phyloP scores from a whole-genome alignment of 208 protist genomes.

The Sergeia podlipaevii region DNA sequence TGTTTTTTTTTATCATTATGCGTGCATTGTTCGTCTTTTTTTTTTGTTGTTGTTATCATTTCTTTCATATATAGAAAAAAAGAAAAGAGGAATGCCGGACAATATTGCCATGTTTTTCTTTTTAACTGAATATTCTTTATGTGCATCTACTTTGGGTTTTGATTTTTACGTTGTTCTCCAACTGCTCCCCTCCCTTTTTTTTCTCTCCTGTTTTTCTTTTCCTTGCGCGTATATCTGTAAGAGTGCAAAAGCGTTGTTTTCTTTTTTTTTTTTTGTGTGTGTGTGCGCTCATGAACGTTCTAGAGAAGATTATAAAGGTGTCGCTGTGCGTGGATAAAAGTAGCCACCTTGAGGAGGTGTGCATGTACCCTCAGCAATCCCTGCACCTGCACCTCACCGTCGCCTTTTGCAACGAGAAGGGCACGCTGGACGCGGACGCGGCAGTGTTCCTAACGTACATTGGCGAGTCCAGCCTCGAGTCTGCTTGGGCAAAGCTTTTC shows the following conservation, averaged over 20 bases:
- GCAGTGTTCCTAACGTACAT: slow-evolving; percentile 6
- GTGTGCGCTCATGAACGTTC: slow-evolving; percentile 23
- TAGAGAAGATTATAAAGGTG: slow-evolving; percentile 26
- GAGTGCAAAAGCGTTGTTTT: slow-evolving; percentile 4
- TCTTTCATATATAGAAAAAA: too few species aligned
- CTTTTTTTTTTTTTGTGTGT: slow-evolving; percentile 1
- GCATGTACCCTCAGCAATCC: slow-evolving; percentile 4
- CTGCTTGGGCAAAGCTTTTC: slow-evolving; percentile 7
- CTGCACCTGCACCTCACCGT: slow-evolving; percentile 5
- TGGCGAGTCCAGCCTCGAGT: slow-evolving; percentile 5
- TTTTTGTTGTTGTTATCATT: slow-evolving; percentile 1
- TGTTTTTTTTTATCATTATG: too few species aligned
- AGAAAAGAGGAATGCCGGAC: too few species aligned
- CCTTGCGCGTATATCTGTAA: slow-evolving; percentile 2
- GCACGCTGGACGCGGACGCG: background rate
- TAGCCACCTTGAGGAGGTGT: slow-evolving; percentile 3
- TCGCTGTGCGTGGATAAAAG: slow-evolving; percentile 7
- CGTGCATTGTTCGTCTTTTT: slow-evolving; percentile 5
- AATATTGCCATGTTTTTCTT: too few species aligned
- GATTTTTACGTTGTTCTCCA: background rate
- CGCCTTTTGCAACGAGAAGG: slow-evolving; percentile 10
- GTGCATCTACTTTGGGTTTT: background rate
- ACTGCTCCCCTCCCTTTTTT: slow-evolving; percentile 1
- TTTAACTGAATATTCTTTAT: too few species aligned
- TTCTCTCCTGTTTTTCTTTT: slow-evolving; percentile 4